phyloP scores from a whole-genome alignment of 1,284 basidiomycete genomes.

The Leccinum pachyderme region DNA sequence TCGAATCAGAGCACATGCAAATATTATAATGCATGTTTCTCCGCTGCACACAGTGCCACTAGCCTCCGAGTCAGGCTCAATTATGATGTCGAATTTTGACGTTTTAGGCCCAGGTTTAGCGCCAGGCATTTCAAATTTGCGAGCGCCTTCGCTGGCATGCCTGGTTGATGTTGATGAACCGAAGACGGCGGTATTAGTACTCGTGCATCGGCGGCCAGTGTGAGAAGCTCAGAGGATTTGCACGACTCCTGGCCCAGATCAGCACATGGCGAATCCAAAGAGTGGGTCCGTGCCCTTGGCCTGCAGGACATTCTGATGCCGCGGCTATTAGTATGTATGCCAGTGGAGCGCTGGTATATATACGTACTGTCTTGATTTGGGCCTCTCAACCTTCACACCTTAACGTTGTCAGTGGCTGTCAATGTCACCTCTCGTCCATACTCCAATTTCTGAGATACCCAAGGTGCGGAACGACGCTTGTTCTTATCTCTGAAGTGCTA shows the following conservation, averaged over 20 bases:
- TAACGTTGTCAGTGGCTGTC: neutral
- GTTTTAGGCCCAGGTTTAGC: neutral
- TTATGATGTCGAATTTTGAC: neutral
- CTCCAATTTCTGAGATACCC: constrained; percentile 18
- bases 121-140: neutral
- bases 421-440: constrained; percentile 23
- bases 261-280: neutral
- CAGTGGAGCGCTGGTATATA: neutral
- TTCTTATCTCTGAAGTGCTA: neutral
- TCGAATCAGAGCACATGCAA: too few relatives aligned
- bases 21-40: too few relatives aligned
- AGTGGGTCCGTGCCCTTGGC: neutral
- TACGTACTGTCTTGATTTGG: neutral
- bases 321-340: neutral
- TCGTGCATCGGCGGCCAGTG: too few relatives aligned
- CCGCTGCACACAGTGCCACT: too few relatives aligned
- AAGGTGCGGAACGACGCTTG: constrained; percentile 10
- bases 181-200: neutral
- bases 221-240: neutral
- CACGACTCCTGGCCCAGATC: neutral
- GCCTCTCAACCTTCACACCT: neutral
- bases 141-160: too few relatives aligned
- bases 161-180: neutral
- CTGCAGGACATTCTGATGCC: neutral
- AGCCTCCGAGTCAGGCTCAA: too few relatives aligned